Conservation (phyloP, 1,284 basidiomycete genomes). For the Sanghuangporus baumii region DNA sequence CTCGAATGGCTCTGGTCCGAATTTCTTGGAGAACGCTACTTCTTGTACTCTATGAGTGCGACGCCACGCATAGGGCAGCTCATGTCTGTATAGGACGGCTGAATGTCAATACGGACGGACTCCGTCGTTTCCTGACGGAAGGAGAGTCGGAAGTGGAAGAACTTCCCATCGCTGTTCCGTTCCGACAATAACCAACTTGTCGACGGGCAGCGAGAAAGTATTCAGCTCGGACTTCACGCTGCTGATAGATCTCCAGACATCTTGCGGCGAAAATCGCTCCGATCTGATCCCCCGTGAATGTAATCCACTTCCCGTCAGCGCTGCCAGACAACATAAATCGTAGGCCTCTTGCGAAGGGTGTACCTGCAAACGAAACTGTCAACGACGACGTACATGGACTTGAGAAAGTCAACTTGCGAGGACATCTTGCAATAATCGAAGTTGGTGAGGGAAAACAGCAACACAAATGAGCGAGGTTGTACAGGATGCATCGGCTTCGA, state of each 20-base stretch:
- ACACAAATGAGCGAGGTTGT: background rate
- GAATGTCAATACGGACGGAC: background rate
- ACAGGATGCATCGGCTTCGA: background rate
- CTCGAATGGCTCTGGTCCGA: background rate
- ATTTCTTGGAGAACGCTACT: background rate
- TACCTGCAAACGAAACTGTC: background rate
- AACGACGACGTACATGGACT: background rate
- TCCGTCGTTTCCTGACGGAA: background rate
- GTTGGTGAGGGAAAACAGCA: background rate
- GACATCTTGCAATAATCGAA: background rate
- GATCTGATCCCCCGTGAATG: constrained; percentile 83
- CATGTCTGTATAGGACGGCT: background rate
- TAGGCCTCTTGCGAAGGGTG: background rate
- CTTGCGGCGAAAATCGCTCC: constrained; percentile 70
- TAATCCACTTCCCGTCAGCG: constrained; percentile 49
- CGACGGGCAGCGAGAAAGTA: background rate
- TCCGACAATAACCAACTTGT: background rate
- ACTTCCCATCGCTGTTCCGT: background rate
- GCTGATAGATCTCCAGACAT: constrained; percentile 43
- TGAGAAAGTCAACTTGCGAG: background rate
- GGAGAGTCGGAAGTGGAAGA: background rate
- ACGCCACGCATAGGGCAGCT: background rate
- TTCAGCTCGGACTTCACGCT: background rate
- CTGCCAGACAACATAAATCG: background rate
- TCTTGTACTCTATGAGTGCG: background rate